Base-by-base conservation (phyloP, 257 asterid genomes). In the Dorcoceras hygrometricum region DNA sequence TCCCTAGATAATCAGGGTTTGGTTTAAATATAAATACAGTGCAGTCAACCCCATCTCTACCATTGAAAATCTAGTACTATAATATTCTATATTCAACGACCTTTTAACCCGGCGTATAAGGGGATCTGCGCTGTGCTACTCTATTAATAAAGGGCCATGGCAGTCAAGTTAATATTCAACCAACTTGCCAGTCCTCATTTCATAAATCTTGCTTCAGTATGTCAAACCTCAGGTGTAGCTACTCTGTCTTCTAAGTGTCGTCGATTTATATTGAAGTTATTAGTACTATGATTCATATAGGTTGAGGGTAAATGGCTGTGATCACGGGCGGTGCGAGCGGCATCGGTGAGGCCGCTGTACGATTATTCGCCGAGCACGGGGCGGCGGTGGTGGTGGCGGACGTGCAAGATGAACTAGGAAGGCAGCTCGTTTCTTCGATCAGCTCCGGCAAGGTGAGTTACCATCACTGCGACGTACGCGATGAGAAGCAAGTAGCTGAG, bases 291-390 rank as follows among this genome's bases (percentile, higher is more conserved):
- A 43, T 43, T 43, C 11, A 43, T 43, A 43, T 43, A 43, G 91
- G 80, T 73, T 87, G 86, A 80, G 56, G 90, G 92, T 1, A 87
- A 87, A 63, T 87, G 4, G 95, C 95, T 4, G 59, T 87, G 23
- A 78, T 87, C 74, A 87, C 95, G 10, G 95, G 92, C 50, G 95
- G 79, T 27, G 92, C 95, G 32, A 87, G 95, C 75, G 95, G 95
- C 76, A 85, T 87, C 5, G 95, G 95, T 7, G 90, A 75, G 66
- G 87, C 83, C 2, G 56, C 90, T 0, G 84, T 78, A 0, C 54
- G 88, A 57, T 55, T 85, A 27, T 87, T 87, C 59, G 66, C 53
- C 0, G 81, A 83, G 67, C 77, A 88, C 2, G 95, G 95, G 24
- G 88, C 92, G 23, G 63, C 70, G 16, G 87, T 88, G 1, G 86